These are phyloP conservation scores for Ogataea nonfermentans DNA, from an alignment of 805 yeast genomes.

Conservation along the genomic window DNA sequence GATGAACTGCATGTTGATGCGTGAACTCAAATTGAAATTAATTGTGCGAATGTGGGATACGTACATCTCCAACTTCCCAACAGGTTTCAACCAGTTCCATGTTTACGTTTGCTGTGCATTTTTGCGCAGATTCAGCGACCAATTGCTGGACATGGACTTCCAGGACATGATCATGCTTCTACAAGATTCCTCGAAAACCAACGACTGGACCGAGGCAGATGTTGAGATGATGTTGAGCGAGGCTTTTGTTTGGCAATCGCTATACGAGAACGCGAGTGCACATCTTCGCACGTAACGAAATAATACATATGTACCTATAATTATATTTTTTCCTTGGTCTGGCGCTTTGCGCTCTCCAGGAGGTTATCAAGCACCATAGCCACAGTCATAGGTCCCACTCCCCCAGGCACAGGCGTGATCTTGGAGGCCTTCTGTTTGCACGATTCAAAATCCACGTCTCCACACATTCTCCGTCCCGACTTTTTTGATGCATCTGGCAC, in stretches of 20 bases:
- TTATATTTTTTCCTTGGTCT: not conserved
- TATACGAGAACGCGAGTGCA: constrained; percentile 87
- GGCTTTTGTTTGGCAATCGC: constrained; percentile 94
- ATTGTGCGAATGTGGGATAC: constrained; percentile 98
- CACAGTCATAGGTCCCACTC: constrained; percentile 99
- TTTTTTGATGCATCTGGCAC: constrained; percentile 71
- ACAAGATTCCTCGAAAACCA: constrained; percentile 81
- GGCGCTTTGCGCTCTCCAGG: constrained; percentile 60
- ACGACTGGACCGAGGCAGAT: constrained; percentile 82
- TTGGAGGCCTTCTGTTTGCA: constrained; percentile 62
- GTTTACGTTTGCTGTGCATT: constrained; percentile 98
- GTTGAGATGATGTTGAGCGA: constrained; percentile 90
- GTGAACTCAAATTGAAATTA: constrained; percentile 76
- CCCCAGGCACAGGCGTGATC: constrained; percentile 98
- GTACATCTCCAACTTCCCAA: constrained; percentile 69
- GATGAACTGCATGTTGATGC: constrained; percentile 98
- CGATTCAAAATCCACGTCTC: constrained; percentile 84
- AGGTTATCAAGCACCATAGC: constrained; percentile 92
- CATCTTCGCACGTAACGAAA: constrained; percentile 45
- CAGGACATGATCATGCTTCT: constrained; percentile 91
- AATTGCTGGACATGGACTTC: constrained; percentile 80
- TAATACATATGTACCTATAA: constrained; percentile 30
- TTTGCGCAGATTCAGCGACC: constrained; percentile 79
- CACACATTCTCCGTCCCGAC: constrained; percentile 83
- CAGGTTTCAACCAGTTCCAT: constrained; percentile 88